These are phyloP conservation scores for Aspergillus calidoustus DNA, from an alignment of 2,329 filamentous ascomycete species.

Conservation along the genomic window DNA sequence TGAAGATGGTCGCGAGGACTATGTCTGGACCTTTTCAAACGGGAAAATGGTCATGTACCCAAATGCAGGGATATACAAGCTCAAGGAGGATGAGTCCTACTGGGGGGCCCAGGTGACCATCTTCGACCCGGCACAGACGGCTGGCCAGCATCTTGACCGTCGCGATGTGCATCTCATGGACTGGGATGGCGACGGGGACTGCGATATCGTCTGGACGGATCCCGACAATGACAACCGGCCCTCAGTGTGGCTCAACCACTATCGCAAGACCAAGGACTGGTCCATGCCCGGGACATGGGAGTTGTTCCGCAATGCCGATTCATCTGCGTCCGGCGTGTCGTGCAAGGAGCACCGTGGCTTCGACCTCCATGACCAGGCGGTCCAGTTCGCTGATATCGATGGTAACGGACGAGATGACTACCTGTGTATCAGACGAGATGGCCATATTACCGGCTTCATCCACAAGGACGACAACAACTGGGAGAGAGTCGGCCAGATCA, in stretches of 20 bases:
- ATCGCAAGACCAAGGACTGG: not conserved
- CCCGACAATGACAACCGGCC: conserved; percentile 18
- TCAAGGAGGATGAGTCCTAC: not conserved
- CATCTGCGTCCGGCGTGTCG: not conserved
- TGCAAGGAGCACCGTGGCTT: not conserved
- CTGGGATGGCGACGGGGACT: conserved; percentile 35
- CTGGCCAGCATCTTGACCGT: conserved; percentile 23
- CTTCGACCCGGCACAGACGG: conserved; percentile 10
- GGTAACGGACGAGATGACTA: conserved; percentile 38
- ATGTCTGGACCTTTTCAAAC: conserved; percentile 27
- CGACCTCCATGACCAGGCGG: not conserved
- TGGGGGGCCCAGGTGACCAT: conserved; percentile 24
- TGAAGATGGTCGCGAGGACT: conserved; percentile 29
- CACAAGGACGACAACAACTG: conserved; percentile 22
- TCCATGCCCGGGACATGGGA: not conserved
- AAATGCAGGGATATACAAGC: conserved; percentile 7
- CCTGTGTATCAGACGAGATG: conserved; percentile 38
- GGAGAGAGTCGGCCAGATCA: conserved; percentile 34
- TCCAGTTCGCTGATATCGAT: not conserved
- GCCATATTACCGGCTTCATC: conserved; percentile 30
- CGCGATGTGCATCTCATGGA: conserved; percentile 41
- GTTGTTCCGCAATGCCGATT: not conserved
- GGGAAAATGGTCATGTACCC: conserved; percentile 23
- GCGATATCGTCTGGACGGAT: conserved; percentile 40
- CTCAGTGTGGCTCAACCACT: not conserved